Base-by-base conservation (phyloP, 371 early-diverging fungal species). In the Mortierella sp. region DNA sequence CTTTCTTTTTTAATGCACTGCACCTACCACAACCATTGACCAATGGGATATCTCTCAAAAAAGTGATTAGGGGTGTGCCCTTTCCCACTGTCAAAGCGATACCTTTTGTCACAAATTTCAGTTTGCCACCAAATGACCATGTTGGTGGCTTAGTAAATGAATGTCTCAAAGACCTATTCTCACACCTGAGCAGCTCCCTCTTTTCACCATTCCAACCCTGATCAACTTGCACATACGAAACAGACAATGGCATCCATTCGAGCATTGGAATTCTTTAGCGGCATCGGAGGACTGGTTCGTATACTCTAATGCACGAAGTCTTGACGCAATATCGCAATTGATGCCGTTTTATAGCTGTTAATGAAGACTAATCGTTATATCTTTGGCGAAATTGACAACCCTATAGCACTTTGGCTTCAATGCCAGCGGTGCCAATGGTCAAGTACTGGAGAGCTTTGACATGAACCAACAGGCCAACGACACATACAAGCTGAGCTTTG, bases 181-280 rank as follows among this genome's bases (percentile, higher is more conserved):
- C n/a, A 6, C 44, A 41, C 16, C 55, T 19, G 10, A 10, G 29
- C 29, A 3, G 47, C 29, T 45, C 66, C 43, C n/a, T 10, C 64
- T 29, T 69, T 41, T 41, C 39, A n/a, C 45, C 53, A 40, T 34
- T 52, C 31, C 47, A 34, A 8, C 66, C 55, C 39, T 34, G 47
- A 70, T 58, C 66, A 40, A 29, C 24, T 26, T 37, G 8, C 1
- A 58, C 22, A 26, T 31, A 65, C 39, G 37, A 52, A n/a, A 14
- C 22, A 44, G 53, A 31, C 58, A 47, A 82, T 82, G 83, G 11
- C 68, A 50, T 19, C 65, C 37, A 86, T 89, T 47, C 87, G 87
- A n/a, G 90, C 89, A n/a, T 76, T 92, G 29, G 95, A 94, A 76
- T 94, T 94, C 79, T 94, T 93, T 75, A 90, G 92, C 68, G 95